phyloP scores from a whole-genome alignment of 805 yeast species.

The Metschnikowia colocasiae region DNA sequence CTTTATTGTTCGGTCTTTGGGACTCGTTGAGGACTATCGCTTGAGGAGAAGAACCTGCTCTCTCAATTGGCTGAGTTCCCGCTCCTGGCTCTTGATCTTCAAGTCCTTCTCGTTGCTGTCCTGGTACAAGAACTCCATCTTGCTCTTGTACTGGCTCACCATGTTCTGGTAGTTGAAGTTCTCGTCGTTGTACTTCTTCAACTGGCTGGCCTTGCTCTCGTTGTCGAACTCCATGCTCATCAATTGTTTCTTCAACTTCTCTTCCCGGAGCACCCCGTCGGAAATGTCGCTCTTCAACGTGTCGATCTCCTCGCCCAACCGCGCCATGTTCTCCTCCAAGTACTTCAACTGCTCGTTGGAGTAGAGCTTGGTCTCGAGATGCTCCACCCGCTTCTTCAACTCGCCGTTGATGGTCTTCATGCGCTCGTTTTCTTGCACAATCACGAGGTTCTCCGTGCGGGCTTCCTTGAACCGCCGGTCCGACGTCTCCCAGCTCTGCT shows the following conservation, averaged over 20 bases:
- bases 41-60: constrained; percentile 37
- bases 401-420: constrained; percentile 53
- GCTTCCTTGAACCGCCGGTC: constrained; percentile 29
- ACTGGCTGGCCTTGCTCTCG: constrained; percentile 48
- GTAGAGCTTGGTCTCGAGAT: constrained; percentile 46
- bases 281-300: constrained; percentile 45
- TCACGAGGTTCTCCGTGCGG: constrained; percentile 51
- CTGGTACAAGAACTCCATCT: constrained; percentile 36
- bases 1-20: too few relatives aligned
- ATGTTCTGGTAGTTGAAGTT: constrained; percentile 53
- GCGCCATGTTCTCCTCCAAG: constrained; percentile 56
- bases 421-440: constrained; percentile 65
- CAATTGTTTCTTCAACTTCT: constrained; percentile 48
- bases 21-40: too few relatives aligned
- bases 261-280: constrained; percentile 50
- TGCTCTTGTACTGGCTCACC: constrained; percentile 39
- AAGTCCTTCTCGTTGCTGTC: constrained; percentile 43
- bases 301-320: constrained; percentile 50
- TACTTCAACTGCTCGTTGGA: constrained; percentile 52
- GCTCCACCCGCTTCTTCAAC: constrained; percentile 42
- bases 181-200: constrained; percentile 55
- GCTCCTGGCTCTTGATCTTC: constrained; percentile 44
- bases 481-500: constrained; percentile 28
- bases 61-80: constrained; percentile 55
- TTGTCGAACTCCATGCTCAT: constrained; percentile 51